Base-by-base conservation (phyloP, 345 rosid species). In the Boechera retrofracta region DNA sequence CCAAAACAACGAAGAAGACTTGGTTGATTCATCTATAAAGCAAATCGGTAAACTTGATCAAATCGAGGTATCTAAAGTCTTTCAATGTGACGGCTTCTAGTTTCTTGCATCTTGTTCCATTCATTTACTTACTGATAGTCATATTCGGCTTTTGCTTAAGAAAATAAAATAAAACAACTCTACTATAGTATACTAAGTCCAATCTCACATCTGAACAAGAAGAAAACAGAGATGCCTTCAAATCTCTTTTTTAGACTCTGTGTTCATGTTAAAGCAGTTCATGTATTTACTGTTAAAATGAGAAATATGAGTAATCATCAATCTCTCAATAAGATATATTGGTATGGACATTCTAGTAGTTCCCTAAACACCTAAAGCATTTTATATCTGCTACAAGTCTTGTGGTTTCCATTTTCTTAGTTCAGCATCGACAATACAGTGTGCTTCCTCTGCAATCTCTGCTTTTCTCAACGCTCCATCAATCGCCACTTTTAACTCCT, bases 401-500 rank as follows among this genome's bases (percentile, higher is more conserved):
- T 73, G 44, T 67, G 82, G 82, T 73, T 84, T 91, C 88, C 90
- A 82, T 73, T 76, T 89, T 47, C 31, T 66, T 77, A 95, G 97
- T 76, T 95, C 97, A 45, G 72, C 86, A 67, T 91, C 87, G 0
- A 95, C 83, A 24, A 78, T 85, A 58, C 16, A 74, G 58, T 87
- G 85, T 7, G 96, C 98, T 10, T 91, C 87, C 70, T 88, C 89
- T 2, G 98, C 92, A 65, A 71, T 77, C 72, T 88, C 88, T 12
- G 91, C 91, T 18, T 90, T 86, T 79, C 81, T 87, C 80, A 91
- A 54, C 0, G 98, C 99, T 4, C 77, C 64, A 10, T 85, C 98
- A 11, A 87, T 92, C 0, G 87, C 94, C 0, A 62, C 79, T 41
- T 87, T 68, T 33, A 92, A 83, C 76, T 88, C 91, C 54, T 85